Evolutionary conservation across 108 stramenopile genomes (phyloP).

Genomic region (Nannochloropsis salina): DNA sequence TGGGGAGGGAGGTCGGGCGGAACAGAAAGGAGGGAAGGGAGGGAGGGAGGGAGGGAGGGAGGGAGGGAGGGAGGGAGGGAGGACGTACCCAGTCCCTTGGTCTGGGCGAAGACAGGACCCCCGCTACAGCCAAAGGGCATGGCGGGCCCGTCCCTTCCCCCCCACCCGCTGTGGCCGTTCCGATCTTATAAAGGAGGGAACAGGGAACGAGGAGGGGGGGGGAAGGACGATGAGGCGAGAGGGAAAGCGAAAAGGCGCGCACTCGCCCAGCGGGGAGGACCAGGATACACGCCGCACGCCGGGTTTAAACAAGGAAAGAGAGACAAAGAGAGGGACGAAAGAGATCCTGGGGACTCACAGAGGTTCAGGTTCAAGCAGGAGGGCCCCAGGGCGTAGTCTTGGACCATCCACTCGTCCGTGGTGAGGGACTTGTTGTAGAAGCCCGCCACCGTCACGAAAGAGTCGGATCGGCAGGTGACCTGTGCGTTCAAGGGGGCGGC

Average conservation of each 20-base stretch:
- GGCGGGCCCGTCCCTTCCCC: background rate
- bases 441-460: background rate
- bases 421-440: background rate
- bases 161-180: background rate
- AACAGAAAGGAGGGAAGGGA: background rate
- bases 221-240: background rate
- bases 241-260: background rate
- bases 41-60: background rate
- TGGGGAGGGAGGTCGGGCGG: background rate
- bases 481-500: background rate
- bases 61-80: background rate
- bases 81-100: background rate
- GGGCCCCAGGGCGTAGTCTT: background rate
- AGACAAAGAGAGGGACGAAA: background rate
- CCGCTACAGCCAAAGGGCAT: conserved; percentile 12
- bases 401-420: background rate
- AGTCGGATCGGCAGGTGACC: background rate
- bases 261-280: too few relatives aligned
- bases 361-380: background rate
- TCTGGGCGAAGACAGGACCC: background rate
- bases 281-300: too few relatives aligned
- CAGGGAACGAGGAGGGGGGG: background rate
- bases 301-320: background rate
- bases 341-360: background rate
- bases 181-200: background rate